These are phyloP conservation scores for Leccinum ochraceum DNA, from an alignment of 768 basidiomycete genomes.

Conservation along the genomic window DNA sequence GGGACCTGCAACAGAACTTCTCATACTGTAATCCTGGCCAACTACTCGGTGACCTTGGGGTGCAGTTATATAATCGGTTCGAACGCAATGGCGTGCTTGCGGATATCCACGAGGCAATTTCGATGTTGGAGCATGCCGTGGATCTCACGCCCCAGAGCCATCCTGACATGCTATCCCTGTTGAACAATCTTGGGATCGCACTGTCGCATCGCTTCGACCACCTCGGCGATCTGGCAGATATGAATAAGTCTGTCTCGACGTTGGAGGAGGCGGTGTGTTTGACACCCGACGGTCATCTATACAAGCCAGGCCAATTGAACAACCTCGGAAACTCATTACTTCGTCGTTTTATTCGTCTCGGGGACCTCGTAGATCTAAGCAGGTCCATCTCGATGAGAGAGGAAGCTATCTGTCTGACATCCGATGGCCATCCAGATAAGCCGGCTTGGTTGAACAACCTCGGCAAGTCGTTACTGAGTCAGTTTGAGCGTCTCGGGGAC, in stretches of 20 bases:
- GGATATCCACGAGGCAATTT: not conserved
- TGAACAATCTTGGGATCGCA: not conserved
- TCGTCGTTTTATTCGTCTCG: not conserved
- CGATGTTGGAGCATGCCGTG: not conserved
- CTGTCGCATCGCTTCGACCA: not conserved
- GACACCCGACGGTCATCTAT: not conserved
- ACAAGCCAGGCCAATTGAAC: not conserved
- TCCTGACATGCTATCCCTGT: not conserved
- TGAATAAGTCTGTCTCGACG: not conserved
- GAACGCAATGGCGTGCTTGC: not conserved
- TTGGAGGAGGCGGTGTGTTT: not conserved
- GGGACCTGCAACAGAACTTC: not conserved
- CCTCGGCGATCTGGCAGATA: not conserved
- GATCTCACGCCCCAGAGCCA: not conserved
- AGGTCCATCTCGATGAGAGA: not conserved
- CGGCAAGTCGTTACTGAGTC: not conserved
- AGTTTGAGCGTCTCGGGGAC: not conserved
- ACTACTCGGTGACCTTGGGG: not conserved
- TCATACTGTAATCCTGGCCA: not conserved
- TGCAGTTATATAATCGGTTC: not conserved
- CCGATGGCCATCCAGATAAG: not conserved
- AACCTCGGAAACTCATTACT: too few species aligned
- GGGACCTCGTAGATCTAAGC: not conserved
- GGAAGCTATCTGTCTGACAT: not conserved
- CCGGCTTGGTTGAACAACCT: not conserved